Evolutionary conservation across 106 monocot species (phyloP).

Genomic region (Agapanthus africanus): DNA sequence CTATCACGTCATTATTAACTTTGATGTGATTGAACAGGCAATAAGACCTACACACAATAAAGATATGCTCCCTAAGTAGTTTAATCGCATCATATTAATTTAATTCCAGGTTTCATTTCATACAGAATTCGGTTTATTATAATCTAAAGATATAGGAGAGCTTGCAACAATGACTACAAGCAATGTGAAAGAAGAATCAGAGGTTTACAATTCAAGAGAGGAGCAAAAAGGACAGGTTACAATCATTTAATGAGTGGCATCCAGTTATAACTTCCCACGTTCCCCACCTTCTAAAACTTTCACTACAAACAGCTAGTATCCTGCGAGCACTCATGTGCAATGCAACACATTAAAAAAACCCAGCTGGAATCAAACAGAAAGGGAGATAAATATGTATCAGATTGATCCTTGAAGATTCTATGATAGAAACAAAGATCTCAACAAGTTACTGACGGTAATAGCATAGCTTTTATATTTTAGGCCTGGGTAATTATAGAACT

Average conservation of each 20-base stretch:
- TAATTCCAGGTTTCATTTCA: too few relatives aligned
- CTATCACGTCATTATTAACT: too few relatives aligned
- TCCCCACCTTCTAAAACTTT: not conserved
- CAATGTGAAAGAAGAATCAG: too few relatives aligned
- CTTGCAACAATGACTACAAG: too few relatives aligned
- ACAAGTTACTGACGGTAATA: not conserved
- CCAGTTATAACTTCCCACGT: not conserved
- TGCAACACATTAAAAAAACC: not conserved
- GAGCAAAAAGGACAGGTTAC: too few relatives aligned
- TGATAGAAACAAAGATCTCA: not conserved
- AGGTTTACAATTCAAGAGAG: too few relatives aligned
- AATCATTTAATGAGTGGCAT: not conserved
- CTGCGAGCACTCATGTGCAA: constrained; percentile 6
- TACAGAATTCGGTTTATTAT: too few relatives aligned
- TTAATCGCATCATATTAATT: too few relatives aligned
- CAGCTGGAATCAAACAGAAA: not conserved
- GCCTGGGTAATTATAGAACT: constrained; percentile 5
- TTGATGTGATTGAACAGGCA: too few relatives aligned
- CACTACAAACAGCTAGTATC: not conserved
- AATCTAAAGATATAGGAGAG: too few relatives aligned
- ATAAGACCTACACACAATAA: too few relatives aligned
- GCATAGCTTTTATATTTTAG: not conserved
- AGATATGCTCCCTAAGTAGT: too few relatives aligned
- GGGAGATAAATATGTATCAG: not conserved
- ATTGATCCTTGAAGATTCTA: not conserved